These are phyloP conservation scores for Fusarium luffae DNA, from an alignment of 2,329 filamentous ascomycete genomes.

Conservation along the genomic window DNA sequence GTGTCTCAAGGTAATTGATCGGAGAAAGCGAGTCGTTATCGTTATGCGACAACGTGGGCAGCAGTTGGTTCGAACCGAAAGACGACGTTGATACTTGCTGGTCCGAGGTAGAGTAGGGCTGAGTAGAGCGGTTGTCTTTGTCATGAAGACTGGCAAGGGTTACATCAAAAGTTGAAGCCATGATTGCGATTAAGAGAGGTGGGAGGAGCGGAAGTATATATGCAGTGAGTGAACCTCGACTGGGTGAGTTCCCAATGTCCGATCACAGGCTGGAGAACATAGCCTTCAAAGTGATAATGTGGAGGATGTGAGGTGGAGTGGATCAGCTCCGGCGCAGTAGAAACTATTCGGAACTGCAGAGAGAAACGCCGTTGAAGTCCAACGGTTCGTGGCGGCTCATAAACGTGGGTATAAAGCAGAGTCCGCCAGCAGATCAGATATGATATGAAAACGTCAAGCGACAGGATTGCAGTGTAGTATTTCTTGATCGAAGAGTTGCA, in stretches of 20 bases:
- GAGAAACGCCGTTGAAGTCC: conserved; percentile 27
- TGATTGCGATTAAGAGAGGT: conserved; percentile 45
- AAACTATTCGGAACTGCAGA: conserved; percentile 30
- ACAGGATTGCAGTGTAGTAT: conserved; percentile 25
- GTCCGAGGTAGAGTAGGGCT: conserved; percentile 37
- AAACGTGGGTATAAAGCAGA: neutral
- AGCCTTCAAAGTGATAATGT: conserved; percentile 41
- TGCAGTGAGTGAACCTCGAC: conserved; percentile 44
- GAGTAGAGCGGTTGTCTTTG: conserved; percentile 47
- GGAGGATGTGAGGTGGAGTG: conserved; percentile 35
- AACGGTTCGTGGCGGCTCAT: conserved; percentile 15
- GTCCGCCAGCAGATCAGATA: conserved; percentile 7
- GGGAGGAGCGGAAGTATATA: conserved; percentile 50
- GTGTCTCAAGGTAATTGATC: conserved; percentile 55
- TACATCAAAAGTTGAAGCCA: conserved; percentile 59
- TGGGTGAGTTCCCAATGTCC: conserved; percentile 43
- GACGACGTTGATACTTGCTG: conserved; percentile 48
- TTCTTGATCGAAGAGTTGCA: conserved; percentile 28
- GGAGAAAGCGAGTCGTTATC: conserved; percentile 48
- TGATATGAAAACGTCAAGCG: conserved; percentile 7
- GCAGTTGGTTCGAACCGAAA: conserved; percentile 54
- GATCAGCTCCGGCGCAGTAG: conserved; percentile 26
- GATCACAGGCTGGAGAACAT: conserved; percentile 50
- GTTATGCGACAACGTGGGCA: conserved; percentile 57
- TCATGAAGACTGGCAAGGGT: conserved; percentile 55